Base-by-base conservation (phyloP, 257 asterid genomes). In the Penstemon eatonii region DNA sequence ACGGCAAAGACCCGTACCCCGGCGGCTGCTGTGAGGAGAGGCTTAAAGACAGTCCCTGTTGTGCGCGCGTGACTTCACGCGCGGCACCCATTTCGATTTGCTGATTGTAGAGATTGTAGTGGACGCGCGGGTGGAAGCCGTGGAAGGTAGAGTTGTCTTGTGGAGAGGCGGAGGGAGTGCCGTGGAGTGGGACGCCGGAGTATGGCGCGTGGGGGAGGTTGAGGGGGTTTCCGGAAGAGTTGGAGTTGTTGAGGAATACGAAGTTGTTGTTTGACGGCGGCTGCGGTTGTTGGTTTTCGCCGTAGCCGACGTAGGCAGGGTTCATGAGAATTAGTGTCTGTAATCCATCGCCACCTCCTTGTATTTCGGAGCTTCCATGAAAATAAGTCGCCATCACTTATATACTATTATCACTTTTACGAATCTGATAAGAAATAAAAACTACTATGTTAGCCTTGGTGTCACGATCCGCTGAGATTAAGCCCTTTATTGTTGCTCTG, bases 291-390 rank as follows among this genome's bases (percentile, higher is more conserved):
- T 58, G 75, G 10, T 78, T 77, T 70, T 88, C 88, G 12, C 85
- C 60, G 63, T 67, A 79, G 42, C 72, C 79, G 37, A 62, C 11
- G 43, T 72, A 79, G 58, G 81, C 84, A 80, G 96, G 96, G 90
- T 88, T 88, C 90, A 88, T 84, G 43, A 83, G 87, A 77, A 81
- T 81, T 36, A 89, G 88, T 44, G 94, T 86, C 47, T 86, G 96
- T 66, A 89, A 77, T 5, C 83, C 88, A 75, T 89, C 96, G 6
- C 69, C 75, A 75, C 86, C 96, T 6, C 69, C 75, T 75, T 89
- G 90, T 73, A 83, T 80, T 80, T 85, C 89, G 38, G 88, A 76
- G 73, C 84, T 76, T 3, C 89, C 89, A 67, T 80, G 91, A 73
- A 78, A 85, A 84, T 83, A 86, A 87, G 82, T 86, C 5, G 81